A percentile compares a stretch with the other conserved stretches of the same genome.
Evolutionary conservation across 2,329 filamentous ascomycete species (phyloP).

Genomic region (Stagonosporopsis vannaccii): DNA sequence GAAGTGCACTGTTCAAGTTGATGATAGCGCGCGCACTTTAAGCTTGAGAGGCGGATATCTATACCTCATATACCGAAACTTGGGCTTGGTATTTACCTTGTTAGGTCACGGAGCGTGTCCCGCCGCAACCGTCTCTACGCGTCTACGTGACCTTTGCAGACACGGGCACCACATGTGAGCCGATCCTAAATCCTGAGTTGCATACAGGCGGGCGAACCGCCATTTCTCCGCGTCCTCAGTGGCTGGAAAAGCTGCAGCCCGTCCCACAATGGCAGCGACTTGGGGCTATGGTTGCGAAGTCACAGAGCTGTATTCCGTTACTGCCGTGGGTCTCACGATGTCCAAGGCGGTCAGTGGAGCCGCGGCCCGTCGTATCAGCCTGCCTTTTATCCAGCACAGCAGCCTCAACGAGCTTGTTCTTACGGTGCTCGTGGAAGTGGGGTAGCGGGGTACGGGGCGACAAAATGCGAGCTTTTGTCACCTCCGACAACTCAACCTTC

Average conservation of each 20-base stretch:
- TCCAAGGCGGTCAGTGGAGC: conserved; percentile 46
- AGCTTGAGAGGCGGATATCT: conserved; percentile 24
- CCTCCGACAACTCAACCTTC: conserved; percentile 11
- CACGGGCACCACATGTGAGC: conserved; percentile 33
- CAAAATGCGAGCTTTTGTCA: conserved; percentile 21
- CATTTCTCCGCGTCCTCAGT: conserved; percentile 32
- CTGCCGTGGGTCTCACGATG: conserved; percentile 37
- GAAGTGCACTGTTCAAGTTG: conserved; percentile 15
- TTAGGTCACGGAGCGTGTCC: conserved; percentile 45
- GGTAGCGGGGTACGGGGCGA: conserved; percentile 27
- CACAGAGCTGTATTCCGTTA: conserved; percentile 39
- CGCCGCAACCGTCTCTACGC: conserved; percentile 47
- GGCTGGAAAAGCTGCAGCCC: conserved; percentile 26
- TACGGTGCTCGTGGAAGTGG: conserved; percentile 15
- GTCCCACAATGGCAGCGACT: conserved; percentile 25
- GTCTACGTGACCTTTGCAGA: conserved; percentile 30
- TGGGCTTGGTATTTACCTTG: conserved; percentile 21
- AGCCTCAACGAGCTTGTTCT: conserved; percentile 14
- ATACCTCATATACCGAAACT: conserved; percentile 43
- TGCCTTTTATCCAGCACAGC: conserved; percentile 35
- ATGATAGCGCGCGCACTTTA: conserved; percentile 13
- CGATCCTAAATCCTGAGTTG: conserved; percentile 27
- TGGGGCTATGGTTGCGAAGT: conserved; percentile 23
- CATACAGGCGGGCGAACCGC: conserved; percentile 25
- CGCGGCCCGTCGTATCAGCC: conserved; percentile 47